phyloP scores from a whole-genome alignment of 2,329 filamentous ascomycete species.

The Penicillium decumbens region DNA sequence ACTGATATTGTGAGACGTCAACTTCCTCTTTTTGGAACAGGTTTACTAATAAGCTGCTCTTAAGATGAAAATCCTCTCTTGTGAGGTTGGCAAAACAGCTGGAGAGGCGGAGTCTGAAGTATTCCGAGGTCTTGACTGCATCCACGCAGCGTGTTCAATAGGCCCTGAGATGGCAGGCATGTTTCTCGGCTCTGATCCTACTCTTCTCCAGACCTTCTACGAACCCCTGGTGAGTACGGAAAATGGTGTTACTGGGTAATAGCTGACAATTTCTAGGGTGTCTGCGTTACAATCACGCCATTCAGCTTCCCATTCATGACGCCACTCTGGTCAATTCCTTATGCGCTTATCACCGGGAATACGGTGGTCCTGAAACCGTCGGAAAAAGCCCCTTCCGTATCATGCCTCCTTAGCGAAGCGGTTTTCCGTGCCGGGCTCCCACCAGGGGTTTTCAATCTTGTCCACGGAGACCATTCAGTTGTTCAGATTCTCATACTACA shows the following conservation, averaged over 20 bases:
- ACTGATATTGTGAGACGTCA: conserved; percentile 5
- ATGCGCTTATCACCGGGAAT: conserved; percentile 59
- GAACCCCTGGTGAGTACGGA: conserved; percentile 17
- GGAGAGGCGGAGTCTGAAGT: conserved; percentile 26
- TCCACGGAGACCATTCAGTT: conserved; percentile 58
- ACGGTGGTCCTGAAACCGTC: conserved; percentile 60
- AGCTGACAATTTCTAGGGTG: conserved; percentile 5
- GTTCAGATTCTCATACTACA: conserved; percentile 64
- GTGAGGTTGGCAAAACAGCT: conserved; percentile 26
- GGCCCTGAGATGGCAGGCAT: conserved; percentile 25
- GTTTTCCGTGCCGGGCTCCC: conserved; percentile 58
- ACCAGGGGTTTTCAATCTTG: conserved; percentile 59
- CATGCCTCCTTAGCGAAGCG: conserved; percentile 59
- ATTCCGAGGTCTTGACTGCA: conserved; percentile 25
- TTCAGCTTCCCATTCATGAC: conserved; percentile 62
- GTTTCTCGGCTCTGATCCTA: conserved; percentile 21
- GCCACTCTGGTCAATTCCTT: conserved; percentile 59
- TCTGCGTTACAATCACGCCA: conserved; percentile 56
- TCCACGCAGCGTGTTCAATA: conserved; percentile 26
- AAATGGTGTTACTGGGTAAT: too few relatives aligned
- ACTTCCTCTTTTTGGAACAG: neutral
- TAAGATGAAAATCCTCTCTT: conserved; percentile 16
- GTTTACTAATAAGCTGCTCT: neutral
- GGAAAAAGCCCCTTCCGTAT: conserved; percentile 58
- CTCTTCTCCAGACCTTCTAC: conserved; percentile 20